These are phyloP conservation scores for Linum usitatissimum DNA, from an alignment of 345 rosid species.

Conservation along the genomic window DNA sequence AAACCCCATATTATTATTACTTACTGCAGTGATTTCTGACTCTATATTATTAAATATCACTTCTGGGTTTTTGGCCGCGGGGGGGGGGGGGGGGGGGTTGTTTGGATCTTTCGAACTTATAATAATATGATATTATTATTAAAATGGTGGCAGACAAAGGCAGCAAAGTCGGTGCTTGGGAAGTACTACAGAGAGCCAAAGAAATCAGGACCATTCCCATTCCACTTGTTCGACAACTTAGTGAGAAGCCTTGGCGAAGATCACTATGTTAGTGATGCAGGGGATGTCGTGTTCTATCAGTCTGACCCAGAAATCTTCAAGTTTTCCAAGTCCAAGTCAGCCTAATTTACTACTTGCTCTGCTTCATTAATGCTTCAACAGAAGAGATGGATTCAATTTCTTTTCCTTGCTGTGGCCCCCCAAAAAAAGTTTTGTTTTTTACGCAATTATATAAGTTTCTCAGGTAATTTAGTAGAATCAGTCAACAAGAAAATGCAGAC, in stretches of 20 bases:
- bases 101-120: constrained; percentile 12
- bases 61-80: background rate
- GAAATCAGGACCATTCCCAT: constrained; percentile 58
- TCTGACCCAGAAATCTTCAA: constrained; percentile 26
- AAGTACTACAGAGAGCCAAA: constrained; percentile 73
- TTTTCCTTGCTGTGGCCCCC: too few relatives aligned
- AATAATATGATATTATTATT: too few relatives aligned
- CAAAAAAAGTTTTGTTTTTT: too few relatives aligned
- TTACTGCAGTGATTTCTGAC: background rate
- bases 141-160: constrained; percentile 37
- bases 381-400: too few relatives aligned
- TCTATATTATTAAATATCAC: background rate
- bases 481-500: too few relatives aligned
- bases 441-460: too few relatives aligned
- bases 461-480: too few relatives aligned
- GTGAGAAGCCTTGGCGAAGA: constrained; percentile 48
- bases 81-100: too few relatives aligned
- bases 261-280: constrained; percentile 64
- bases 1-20: background rate
- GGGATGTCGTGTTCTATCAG: constrained; percentile 65
- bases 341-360: too few relatives aligned
- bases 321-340: background rate
- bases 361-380: too few relatives aligned
- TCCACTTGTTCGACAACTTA: constrained; percentile 47
- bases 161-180: constrained; percentile 66